Evolutionary conservation across 495 filamentous ascomycete species (phyloP), one percentile per base, ranked within the genome.

Genomic region (Penicillium atrosanguineum): DNA sequence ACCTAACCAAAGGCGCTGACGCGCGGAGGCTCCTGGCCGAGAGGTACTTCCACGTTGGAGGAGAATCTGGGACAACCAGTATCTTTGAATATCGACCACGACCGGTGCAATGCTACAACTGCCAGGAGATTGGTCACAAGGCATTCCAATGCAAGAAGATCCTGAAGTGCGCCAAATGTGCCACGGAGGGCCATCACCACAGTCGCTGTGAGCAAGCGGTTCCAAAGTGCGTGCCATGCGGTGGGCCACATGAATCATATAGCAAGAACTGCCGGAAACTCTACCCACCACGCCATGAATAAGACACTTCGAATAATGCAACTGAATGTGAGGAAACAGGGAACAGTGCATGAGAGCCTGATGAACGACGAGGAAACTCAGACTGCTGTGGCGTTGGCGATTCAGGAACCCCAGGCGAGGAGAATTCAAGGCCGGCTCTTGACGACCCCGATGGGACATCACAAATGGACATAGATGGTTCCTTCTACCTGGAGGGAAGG

Each of bases 271-370:
- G 61, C 25, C 46, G 55, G 54, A 56, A 56, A 48, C 62, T 64
- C 57, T 59, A 63, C 28, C 61, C 39, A n/a, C 6, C 46, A 47
- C 56, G 44, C 6, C 11, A 68, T 68, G 57, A 57, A 54, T 71
- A 71, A 60, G 55, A 56, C 47, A 8, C 40, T 71, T 26, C 56
- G 53, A 29, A 50, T 69, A 8, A 50, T 71, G 7, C 56, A 69
- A 55, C 44, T 68, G 39, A 69, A 71, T 47, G 61, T 69, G 42
- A 58, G 62, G 16, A 71, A 71, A 39, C 49, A 63, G 59, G 54
- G 58, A 0, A 47, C 23, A 18, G 59, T 68, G 42, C 50, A 64
- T 37, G 48, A 68, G 0, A 68, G 64, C 40, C 47, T 71, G 9
- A 66, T 69, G 58, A 71, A 71, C 36, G 53, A 69, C 39, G 16